Evolutionary conservation across 768 basidiomycete species (phyloP).

Genomic region (Russula compacta): DNA sequence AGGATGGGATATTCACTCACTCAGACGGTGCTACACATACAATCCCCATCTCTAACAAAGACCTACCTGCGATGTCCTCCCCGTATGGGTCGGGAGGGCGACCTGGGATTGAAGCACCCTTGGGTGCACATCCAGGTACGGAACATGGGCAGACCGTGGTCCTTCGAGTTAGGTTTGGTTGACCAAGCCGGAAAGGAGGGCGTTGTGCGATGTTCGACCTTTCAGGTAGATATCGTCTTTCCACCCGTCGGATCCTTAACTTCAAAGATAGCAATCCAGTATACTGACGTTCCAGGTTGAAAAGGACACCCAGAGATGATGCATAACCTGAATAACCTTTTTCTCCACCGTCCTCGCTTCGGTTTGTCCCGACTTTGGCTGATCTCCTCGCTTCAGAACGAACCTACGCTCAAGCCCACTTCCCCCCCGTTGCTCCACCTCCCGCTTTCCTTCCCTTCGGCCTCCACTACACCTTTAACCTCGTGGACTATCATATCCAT

Average conservation of each 20-base stretch:
- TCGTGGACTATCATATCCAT: slow-evolving; percentile 60
- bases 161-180: slow-evolving; percentile 65
- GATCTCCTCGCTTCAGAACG: slow-evolving; percentile 35
- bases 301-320: background rate
- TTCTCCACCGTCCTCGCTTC: background rate
- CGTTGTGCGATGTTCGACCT: slow-evolving; percentile 61
- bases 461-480: slow-evolving; percentile 50
- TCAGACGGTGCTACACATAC: slow-evolving; percentile 70
- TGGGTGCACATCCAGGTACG: slow-evolving; percentile 75
- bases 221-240: slow-evolving; percentile 47
- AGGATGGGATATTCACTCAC: slow-evolving; percentile 34
- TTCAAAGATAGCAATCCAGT: background rate
- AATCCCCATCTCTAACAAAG: slow-evolving; percentile 61
- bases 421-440: slow-evolving; percentile 57
- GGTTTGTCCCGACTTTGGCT: background rate
- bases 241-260: slow-evolving; percentile 17
- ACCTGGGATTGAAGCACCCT: slow-evolving; percentile 53
- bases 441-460: slow-evolving; percentile 54
- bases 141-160: slow-evolving; percentile 58
- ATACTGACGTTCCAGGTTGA: background rate
- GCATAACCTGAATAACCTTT: too few relatives aligned
- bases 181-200: slow-evolving; percentile 55
- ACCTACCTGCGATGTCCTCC: slow-evolving; percentile 63
- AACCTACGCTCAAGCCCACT: slow-evolving; percentile 40
- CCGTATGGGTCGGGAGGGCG: slow-evolving; percentile 19